phyloP scores from a whole-genome alignment of 345 rosid species.

The Noccaea bulbosa region DNA sequence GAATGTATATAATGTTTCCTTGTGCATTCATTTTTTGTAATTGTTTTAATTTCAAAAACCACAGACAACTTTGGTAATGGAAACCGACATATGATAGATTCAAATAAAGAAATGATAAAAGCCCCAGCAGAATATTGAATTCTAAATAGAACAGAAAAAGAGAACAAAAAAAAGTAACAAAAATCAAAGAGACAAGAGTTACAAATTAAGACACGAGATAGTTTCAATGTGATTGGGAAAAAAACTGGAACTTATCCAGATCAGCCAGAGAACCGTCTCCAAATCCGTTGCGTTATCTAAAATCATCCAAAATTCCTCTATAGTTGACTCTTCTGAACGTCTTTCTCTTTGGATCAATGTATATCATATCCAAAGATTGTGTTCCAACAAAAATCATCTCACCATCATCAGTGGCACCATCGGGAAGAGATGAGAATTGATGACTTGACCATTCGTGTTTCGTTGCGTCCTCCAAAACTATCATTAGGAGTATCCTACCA shows the following conservation, averaged over 20 bases:
- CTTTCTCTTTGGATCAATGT: constrained; percentile 6
- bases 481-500: background rate
- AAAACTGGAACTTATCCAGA: no score
- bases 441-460: background rate
- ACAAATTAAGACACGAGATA: background rate
- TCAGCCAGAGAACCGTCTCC: background rate
- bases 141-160: no score
- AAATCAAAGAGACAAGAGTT: background rate
- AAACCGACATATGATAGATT: no score
- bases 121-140: no score
- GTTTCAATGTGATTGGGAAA: constrained; percentile 21
- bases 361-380: background rate
- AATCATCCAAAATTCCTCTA: constrained; percentile 4
- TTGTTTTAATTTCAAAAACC: no score
- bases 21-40: no score
- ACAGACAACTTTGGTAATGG: no score
- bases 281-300: constrained; percentile 5
- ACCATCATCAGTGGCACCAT: constrained; percentile 18
- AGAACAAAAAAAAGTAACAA: no score
- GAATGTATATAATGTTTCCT: no score
- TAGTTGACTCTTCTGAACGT: background rate
- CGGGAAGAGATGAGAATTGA: background rate
- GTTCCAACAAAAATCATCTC: constrained; percentile 15
- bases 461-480: constrained; percentile 17
- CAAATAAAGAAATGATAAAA: no score